Conservation (phyloP, 2,329 filamentous ascomycete species). For the Apiospora saccharicola region DNA sequence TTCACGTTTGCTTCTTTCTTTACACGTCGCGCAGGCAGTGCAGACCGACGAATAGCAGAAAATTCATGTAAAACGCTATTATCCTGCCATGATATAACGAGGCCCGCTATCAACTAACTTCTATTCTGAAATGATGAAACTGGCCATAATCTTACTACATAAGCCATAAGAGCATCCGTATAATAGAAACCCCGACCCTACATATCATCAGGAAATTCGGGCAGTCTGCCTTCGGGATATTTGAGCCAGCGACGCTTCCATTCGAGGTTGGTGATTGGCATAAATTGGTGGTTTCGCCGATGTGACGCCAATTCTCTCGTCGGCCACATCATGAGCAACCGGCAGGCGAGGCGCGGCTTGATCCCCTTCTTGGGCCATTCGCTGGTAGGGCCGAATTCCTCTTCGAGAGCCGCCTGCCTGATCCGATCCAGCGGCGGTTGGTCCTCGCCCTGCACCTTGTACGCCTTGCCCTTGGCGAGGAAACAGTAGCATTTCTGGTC, state of each 20-base stretch:
- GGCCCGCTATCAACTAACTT: no score
- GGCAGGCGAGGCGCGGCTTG: not conserved
- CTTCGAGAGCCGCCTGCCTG: not conserved
- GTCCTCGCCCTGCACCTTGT: not conserved
- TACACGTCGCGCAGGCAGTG: not conserved
- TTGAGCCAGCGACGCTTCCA: not conserved
- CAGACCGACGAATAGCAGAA: not conserved
- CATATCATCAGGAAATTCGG: not conserved
- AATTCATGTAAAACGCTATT: no score
- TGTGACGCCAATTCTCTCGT: not conserved
- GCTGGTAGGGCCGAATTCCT: not conserved
- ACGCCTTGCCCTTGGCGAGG: not conserved
- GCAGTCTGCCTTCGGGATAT: not conserved
- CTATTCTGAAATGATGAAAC: no score
- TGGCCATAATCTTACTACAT: no score
- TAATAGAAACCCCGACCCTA: not conserved
- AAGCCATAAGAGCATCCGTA: no score
- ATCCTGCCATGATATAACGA: no score
- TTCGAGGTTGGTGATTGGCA: not conserved
- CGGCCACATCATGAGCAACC: not conserved
- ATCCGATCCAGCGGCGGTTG: not conserved
- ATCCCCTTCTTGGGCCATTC: not conserved
- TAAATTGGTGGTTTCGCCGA: not conserved
- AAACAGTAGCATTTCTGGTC: not conserved
- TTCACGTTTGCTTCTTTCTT: not conserved